These are phyloP conservation scores for Dioscorea zingiberensis DNA, from an alignment of 106 monocot species.

Conservation along the genomic window DNA sequence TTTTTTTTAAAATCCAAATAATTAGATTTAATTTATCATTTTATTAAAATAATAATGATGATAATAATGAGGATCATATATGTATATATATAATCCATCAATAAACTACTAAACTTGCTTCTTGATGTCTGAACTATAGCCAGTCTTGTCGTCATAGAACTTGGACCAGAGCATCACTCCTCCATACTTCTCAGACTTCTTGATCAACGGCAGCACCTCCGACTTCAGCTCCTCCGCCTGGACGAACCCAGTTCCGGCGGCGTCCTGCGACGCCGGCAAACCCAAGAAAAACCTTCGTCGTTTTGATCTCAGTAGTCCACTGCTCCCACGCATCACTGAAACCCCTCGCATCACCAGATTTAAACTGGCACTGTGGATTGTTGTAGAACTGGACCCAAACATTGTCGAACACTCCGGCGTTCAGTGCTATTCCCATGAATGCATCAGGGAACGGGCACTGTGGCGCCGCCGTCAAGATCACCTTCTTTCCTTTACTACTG, in stretches of 20 bases:
- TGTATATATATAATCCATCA: too few species aligned
- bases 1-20: too few species aligned
- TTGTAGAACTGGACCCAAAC: conserved; percentile 2
- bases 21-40: too few species aligned
- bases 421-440: conserved; percentile 14
- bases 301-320: background rate
- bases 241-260: background rate
- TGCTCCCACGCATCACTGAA: background rate
- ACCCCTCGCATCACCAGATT: background rate
- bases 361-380: background rate
- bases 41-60: too few species aligned
- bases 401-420: conserved; percentile 13
- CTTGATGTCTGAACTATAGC: background rate
- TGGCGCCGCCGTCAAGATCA: conserved; percentile 21
- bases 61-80: too few species aligned
- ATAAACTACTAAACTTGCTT: background rate
- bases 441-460: conserved; percentile 29
- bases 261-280: background rate
- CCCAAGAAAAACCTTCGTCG: background rate
- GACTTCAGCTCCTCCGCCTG: background rate
- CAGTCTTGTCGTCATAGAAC: background rate
- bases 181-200: background rate
- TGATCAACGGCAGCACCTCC: background rate
- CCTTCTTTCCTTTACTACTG: conserved; percentile 4
- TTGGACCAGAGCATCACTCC: background rate